Percentiles rank a stretch among this genome's conserved stretches.
These are phyloP conservation scores for Cystofilobasidium capitatum DNA, from an alignment of 768 basidiomycete species.

Conservation along the genomic window DNA sequence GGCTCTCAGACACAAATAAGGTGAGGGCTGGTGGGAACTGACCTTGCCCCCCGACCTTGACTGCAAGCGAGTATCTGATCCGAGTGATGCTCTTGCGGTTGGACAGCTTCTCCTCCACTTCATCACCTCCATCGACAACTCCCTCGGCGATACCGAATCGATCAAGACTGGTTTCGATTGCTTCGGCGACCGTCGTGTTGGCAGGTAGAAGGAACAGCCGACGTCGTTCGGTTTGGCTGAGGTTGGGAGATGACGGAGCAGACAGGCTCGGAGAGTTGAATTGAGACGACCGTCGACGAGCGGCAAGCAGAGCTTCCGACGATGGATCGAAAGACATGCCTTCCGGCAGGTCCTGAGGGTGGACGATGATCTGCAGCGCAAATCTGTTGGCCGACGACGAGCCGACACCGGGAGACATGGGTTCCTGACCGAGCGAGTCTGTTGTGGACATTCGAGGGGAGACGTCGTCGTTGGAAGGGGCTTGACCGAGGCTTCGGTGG, in stretches of 20 bases:
- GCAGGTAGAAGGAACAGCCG: conserved; percentile 87
- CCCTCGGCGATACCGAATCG: conserved; percentile 90
- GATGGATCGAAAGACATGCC: conserved; percentile 88
- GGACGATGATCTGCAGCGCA: conserved; percentile 74
- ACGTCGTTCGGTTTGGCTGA: conserved; percentile 55
- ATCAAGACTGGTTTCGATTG: conserved; percentile 83
- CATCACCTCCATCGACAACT: conserved; percentile 98
- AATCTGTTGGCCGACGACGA: conserved; percentile 60
- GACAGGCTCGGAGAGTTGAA: background rate
- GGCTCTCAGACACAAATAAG: background rate
- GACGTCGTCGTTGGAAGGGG: conserved; percentile 8
- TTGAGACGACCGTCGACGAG: conserved; percentile 46
- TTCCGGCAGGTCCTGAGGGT: conserved; percentile 83
- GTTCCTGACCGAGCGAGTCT: conserved; percentile 11
- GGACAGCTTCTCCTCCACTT: conserved; percentile 82
- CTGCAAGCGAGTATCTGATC: conserved; percentile 71
- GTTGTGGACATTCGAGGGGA: background rate
- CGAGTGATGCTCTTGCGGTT: conserved; percentile 67
- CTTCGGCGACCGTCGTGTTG: conserved; percentile 92
- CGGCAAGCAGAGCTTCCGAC: conserved; percentile 89
- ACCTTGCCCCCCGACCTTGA: conserved; percentile 54
- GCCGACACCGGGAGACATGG: conserved; percentile 7
- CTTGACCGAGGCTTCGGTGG: conserved; percentile 18
- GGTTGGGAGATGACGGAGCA: conserved; percentile 43
- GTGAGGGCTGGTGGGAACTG: conserved; percentile 30